These are phyloP conservation scores for Mucor racemosus DNA, from an alignment of 371 early-diverging fungal genomes.

Conservation along the genomic window DNA sequence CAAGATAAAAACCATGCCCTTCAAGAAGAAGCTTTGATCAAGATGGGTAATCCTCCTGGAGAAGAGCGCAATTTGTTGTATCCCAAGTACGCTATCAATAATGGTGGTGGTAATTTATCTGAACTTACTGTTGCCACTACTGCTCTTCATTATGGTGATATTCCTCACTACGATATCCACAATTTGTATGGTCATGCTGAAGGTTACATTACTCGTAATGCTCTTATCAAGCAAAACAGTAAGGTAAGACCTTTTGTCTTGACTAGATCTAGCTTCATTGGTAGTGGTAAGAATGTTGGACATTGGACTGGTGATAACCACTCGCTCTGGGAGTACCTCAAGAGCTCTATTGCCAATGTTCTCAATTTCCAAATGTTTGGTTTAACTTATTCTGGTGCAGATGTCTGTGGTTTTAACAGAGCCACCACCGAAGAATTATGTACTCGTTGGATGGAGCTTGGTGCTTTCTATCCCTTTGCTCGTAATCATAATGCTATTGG, in stretches of 20 bases:
- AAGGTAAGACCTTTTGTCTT: constrained; percentile 74
- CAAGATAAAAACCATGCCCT: constrained; percentile 26
- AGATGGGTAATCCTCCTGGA: constrained; percentile 29
- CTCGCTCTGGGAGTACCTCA: constrained; percentile 57
- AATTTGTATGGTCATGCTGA: constrained; percentile 71
- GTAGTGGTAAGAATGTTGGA: constrained; percentile 65
- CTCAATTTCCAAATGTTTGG: constrained; percentile 73
- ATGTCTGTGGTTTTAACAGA: constrained; percentile 74
- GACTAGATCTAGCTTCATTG: constrained; percentile 72
- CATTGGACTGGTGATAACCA: constrained; percentile 75
- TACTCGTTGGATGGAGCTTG: constrained; percentile 74
- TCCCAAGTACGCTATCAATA: constrained; percentile 45
- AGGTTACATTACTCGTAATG: constrained; percentile 55
- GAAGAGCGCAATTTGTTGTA: constrained; percentile 40
- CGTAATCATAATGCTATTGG: constrained; percentile 56
- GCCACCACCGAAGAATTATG: constrained; percentile 63
- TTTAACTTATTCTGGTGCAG: constrained; percentile 69
- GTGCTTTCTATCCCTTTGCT: constrained; percentile 79
- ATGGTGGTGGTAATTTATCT: constrained; percentile 45
- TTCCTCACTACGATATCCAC: constrained; percentile 67
- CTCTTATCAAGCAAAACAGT: constrained; percentile 34
- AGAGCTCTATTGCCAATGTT: constrained; percentile 59
- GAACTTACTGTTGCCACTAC: constrained; percentile 61
- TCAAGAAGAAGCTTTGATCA: constrained; percentile 25
- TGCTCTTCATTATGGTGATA: constrained; percentile 58